Base-by-base conservation (phyloP, 169 alveolate genomes). In the Eimeria acervulina region DNA sequence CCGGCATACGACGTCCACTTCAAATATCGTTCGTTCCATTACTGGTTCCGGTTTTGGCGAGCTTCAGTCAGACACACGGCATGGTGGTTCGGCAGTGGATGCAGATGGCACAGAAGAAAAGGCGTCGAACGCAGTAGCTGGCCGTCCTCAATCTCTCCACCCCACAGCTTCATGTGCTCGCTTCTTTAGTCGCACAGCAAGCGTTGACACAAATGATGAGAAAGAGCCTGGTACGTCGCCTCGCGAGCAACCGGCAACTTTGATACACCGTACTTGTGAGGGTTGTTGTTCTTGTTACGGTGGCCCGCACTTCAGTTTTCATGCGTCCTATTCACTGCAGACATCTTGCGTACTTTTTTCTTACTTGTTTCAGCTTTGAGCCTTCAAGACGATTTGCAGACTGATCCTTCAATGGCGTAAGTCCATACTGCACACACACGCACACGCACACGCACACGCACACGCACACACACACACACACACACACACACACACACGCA, bases 381-480 rank as follows among this genome's bases (percentile, higher is more conserved):
- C 61, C 36, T 63, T 44, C 94, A 28, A 63, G 94, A 87, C 2
- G 94, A 63, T 59, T 63, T 87, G 63, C 94, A 87, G 12, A 61
- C 94, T 12, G 94, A 87, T n/a, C 94, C 94, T 8, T 59, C 94
- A n/a, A 87, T 87, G 94, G 94, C 81, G 94, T 87, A 87, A 87
- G 94, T 23, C 21, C 52, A 33, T 17, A 72, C 78, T 12, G 19
- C 21, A 61, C n/a, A n/a, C n/a, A n/a, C n/a, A n/a, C n/a, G n/a
- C n/a, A n/a, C n/a, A n/a, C n/a, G n/a, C n/a, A n/a, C n/a, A n/a
- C n/a, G n/a, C n/a, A n/a, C n/a, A n/a, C n/a, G n/a, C n/a, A n/a
- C n/a, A n/a, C n/a, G n/a, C n/a, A n/a, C n/a, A n/a, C n/a, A n/a
- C n/a, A n/a, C n/a, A n/a, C n/a, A n/a, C n/a, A n/a, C n/a, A n/a